These are phyloP conservation scores for Samsoniella hepiali DNA, from an alignment of 2,329 filamentous ascomycete genomes.

Conservation along the genomic window DNA sequence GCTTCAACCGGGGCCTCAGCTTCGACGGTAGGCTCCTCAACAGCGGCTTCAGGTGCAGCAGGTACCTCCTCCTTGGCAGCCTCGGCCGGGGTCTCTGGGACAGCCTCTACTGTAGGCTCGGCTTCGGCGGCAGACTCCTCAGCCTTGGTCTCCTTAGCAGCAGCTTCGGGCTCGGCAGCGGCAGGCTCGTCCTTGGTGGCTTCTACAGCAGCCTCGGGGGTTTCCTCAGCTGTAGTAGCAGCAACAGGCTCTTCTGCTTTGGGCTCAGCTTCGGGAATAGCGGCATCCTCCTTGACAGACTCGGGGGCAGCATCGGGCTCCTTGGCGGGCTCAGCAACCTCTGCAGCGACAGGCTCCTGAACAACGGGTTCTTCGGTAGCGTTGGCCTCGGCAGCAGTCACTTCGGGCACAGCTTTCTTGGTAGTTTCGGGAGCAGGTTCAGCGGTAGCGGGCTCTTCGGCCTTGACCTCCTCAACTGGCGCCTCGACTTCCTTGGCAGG, in stretches of 20 bases:
- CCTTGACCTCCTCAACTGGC: not conserved
- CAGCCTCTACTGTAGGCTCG: no score
- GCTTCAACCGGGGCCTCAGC: not conserved
- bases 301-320: not conserved
- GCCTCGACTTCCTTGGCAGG: not conserved
- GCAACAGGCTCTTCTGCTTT: not conserved
- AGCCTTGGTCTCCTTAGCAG: not conserved
- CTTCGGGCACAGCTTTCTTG: not conserved
- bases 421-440: conserved; percentile 23
- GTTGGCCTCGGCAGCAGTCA: conserved; percentile 17
- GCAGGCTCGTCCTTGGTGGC: not conserved
- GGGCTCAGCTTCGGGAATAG: not conserved
- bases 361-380: not conserved
- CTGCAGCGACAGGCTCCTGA: not conserved
- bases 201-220: not conserved
- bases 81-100: not conserved
- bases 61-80: not conserved
- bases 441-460: not conserved
- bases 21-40: not conserved
- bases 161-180: not conserved
- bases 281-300: not conserved
- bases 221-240: no score
- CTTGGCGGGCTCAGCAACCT: not conserved
- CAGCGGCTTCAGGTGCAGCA: not conserved
- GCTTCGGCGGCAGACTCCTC: not conserved